Percentiles rank a stretch among this genome's conserved stretches.
These are phyloP conservation scores for Litsea cubeba DNA, from an alignment of 164 flowering plant genomes.

Conservation along the genomic window DNA sequence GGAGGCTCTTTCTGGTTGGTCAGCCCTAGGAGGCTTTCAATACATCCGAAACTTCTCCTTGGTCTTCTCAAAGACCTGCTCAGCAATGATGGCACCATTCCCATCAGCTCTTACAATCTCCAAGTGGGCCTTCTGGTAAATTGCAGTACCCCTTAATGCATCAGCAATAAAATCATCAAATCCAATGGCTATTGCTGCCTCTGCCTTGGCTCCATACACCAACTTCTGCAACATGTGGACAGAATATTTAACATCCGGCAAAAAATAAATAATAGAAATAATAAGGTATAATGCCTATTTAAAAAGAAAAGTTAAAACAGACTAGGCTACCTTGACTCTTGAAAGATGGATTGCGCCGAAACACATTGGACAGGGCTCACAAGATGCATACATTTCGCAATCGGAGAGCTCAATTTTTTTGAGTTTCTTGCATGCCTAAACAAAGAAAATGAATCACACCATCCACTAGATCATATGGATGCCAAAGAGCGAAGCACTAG, in stretches of 20 bases:
- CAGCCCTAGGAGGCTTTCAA: slow-evolving; percentile 14
- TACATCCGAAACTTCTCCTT: slow-evolving; percentile 76
- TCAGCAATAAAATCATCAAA: slow-evolving; percentile 98
- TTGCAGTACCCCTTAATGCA: slow-evolving; percentile 88
- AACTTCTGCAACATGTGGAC: slow-evolving; percentile 51
- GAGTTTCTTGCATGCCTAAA: slow-evolving; percentile 89
- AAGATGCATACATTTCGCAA: slow-evolving; percentile 90
- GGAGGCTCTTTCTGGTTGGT: no score
- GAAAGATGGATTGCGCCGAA: slow-evolving; percentile 97
- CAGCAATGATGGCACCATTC: slow-evolving; percentile 64
- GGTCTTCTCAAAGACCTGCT: slow-evolving; percentile 94
- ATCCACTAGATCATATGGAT: neutral
- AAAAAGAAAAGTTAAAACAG: neutral
- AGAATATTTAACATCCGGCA: neutral
- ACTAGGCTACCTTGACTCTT: slow-evolving; percentile 60
- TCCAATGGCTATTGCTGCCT: slow-evolving; percentile 97
- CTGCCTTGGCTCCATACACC: slow-evolving; percentile 97
- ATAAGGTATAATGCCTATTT: neutral
- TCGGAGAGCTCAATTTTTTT: slow-evolving; percentile 75
- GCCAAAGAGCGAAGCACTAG: neutral
- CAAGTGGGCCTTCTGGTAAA: slow-evolving; percentile 78
- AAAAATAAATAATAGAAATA: neutral
- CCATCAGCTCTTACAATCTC: slow-evolving; percentile 95
- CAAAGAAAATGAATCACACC: slow-evolving; percentile 4
- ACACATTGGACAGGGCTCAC: slow-evolving; percentile 99